Evolutionary conservation across 306 rosid species (phyloP), one percentile per base, ranked within the genome.

Genomic region (Echinosophora koreensis): DNA sequence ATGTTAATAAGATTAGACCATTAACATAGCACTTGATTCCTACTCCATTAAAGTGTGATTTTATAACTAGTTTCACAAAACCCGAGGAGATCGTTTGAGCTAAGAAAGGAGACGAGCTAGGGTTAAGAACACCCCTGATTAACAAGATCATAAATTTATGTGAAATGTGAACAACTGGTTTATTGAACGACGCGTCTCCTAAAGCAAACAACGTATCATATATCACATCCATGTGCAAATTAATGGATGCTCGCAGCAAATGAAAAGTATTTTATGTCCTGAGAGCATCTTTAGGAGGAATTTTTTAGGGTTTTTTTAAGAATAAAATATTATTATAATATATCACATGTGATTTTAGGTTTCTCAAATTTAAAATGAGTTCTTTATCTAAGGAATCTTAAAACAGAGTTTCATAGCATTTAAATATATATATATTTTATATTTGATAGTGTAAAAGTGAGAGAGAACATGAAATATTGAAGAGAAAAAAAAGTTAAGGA

Each of bases 61-160:
- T 35, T 44, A 69, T 76, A 77, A 28, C 56, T 58, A 38, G 65
- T 70, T 64, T 49, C 57, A 30, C 68, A 52, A 64, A 66, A 69
- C 35, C 79, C 78, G 3, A 73, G 52, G 77, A 78, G 82, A 77
- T 86, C 52, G 78, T 66, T 35, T 80, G 81, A 74, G 77, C 10
- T 70, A 37, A 57, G 54, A 14, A 49, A 30, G n/a, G 73, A 27
- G 74, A 70, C 62, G 46, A 80, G 11, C 32, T 69, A 71, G 82
- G 82, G 28, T 61, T 86, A 77, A 54, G 59, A 83, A 59, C 76
- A 62, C 10, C 73, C 89, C 65, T 72, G 86, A 50, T 80, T 77
- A 82, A 71, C 89, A 84, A 84, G 83, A 86, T 82, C 92, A 87
- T 82, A 77, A 27, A 69, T 76, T 65, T 61, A 68, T 64, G 95